Evolutionary conservation across 1,284 basidiomycete genomes (phyloP), one percentile per base, ranked within the genome.

Genomic region (Ceratobasidium sp.): DNA sequence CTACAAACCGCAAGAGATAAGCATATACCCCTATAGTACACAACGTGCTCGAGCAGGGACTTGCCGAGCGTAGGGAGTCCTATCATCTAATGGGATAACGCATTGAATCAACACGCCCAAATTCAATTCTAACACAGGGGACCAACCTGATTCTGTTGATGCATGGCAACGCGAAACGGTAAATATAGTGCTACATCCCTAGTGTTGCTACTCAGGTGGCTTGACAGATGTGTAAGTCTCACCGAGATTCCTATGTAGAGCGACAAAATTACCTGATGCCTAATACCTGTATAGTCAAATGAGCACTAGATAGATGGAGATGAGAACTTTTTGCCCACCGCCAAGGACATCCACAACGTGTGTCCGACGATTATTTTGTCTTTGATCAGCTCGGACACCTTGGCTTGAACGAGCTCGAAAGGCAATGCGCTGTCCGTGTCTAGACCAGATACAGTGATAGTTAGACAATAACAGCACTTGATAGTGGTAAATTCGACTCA

Each of bases 241-340:
- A 14, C 16, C 16, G 11, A 57, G 30, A 23, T 41, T 16, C 41
- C 23, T 30, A 14, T 28, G 8, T 8, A n/a, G 16, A 52, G 30
- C 16, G 32, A 14, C 16, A 32, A 9, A 52, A 4, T 47, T 21
- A 69, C 66, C 54, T 57, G 26, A 69, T 46, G 14, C 66, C 66
- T 38, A 69, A 35, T 14, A 69, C 44, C 66, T 69, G 47, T 35
- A 58, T 58, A 43, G 46, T 57, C 46, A 69, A 57, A 54, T 54
- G 30, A 67, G 50, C 26, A 32, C n/a, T 52, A 13, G n/a, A 13
- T 11, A 7, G 11, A 21, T n/a, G 26, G 8, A 52, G 26, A 21
- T 23, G n/a, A 8, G 7, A 7, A 23, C 8, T 21, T 8, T 2
- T 13, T n/a, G 14, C 66, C 47, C 18, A 69, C 66, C 16, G 66